These are phyloP conservation scores for Leccinum incarnatum DNA, from an alignment of 768 basidiomycete species.

Conservation along the genomic window DNA sequence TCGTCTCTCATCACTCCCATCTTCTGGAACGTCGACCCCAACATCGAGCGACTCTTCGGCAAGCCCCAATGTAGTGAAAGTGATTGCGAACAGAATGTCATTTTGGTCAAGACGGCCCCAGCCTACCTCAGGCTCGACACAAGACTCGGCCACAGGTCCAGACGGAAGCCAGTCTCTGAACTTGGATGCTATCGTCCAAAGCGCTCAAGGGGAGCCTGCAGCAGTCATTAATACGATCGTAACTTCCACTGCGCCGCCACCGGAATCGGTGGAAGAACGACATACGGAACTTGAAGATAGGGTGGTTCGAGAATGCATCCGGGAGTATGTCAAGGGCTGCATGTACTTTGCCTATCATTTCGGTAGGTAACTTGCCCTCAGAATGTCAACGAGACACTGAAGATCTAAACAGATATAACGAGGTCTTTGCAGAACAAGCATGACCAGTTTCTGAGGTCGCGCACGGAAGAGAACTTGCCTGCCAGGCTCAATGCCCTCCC, in stretches of 20 bases:
- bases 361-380: conserved; percentile 44
- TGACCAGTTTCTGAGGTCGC: conserved; percentile 55
- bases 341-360: conserved; percentile 92
- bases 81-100: conserved; percentile 62
- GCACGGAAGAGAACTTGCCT: conserved; percentile 57
- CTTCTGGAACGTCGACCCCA: conserved; percentile 55
- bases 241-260: conserved; percentile 58
- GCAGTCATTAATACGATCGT: conserved; percentile 59
- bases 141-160: conserved; percentile 8
- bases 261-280: conserved; percentile 60
- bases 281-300: conserved; percentile 79
- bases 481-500: conserved; percentile 55
- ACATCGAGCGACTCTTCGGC: conserved; percentile 44
- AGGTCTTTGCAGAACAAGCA: conserved; percentile 79
- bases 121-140: conserved; percentile 15
- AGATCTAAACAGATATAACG: conserved; percentile 60
- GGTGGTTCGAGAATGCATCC: conserved; percentile 74
- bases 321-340: conserved; percentile 75
- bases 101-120: conserved; percentile 66
- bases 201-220: conserved; percentile 45
- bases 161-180: conserved; percentile 29
- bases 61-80: conserved; percentile 56
- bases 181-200: conserved; percentile 42
- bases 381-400: neutral
- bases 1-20: conserved; percentile 20